Base-by-base conservation (phyloP, 108 stramenopile genomes). In the Schizochytrium sp. region DNA sequence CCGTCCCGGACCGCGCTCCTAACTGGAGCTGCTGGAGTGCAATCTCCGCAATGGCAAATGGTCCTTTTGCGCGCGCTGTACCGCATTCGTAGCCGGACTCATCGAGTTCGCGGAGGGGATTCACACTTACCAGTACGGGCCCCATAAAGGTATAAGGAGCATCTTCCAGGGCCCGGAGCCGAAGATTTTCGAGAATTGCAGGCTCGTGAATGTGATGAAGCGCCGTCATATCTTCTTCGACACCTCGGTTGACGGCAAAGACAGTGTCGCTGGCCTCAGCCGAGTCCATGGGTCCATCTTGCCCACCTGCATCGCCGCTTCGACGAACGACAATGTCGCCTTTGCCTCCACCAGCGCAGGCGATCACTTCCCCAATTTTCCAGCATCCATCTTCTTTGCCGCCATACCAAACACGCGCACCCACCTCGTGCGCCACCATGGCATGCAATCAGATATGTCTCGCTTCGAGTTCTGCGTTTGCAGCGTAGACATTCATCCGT, bases 161-260 rank as follows among this genome's bases (percentile, higher is more conserved):
- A 5, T 44, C 60, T 14, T 29, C 47, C 5, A 8, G 0, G 44
- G 34, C 47, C 5, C 88, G 88, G n/a, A 60, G 88, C 1, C 44
- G 44, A 23, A 88, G 63, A 5, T 29, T 59, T 23, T 29, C 19
- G 43, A 88, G 41, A 47, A 88, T 60, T 10, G 23, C 44, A 44
- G 88, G 60, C 63, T 83, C 76, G 4, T 83, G 48, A 23, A 83
- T 83, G 51, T 53, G 45, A 12, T 83, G 45, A 21, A 83, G 28
- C 25, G 76, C 76, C 48, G 48, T 53, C 76, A 83, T 83, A 34
- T 83, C 76, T 45, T 83, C 76, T 45, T 83, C 76, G 19, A 83
- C 76, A 45, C 48, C 51, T 6, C 51, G n/a, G 23, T 83, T 83
- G 19, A 83, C 23, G 25, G 51, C 51, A 28, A 53, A 83, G 76